Percentiles rank a stretch among this genome's conserved stretches.
Evolutionary conservation across 805 yeast species (phyloP).

Genomic region (Sungouiella blattae): DNA sequence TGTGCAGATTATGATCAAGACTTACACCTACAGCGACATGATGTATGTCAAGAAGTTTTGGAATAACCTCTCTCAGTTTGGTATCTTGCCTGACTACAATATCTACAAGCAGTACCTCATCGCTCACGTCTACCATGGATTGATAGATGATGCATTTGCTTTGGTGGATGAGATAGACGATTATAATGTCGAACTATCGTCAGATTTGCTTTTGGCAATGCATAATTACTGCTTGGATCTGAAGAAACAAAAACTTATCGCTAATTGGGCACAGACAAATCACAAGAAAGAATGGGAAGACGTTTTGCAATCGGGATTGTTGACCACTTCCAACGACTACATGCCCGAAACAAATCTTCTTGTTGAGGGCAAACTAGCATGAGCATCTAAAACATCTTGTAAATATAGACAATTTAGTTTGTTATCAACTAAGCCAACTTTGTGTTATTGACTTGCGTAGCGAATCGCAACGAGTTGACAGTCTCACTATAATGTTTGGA

Average conservation of each 20-base stretch:
- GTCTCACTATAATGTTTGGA: slow-evolving; percentile 67
- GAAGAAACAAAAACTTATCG: slow-evolving; percentile 26
- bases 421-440: slow-evolving; percentile 4
- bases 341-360: slow-evolving; percentile 28
- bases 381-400: background rate
- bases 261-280: slow-evolving; percentile 30
- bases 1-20: slow-evolving; percentile 62
- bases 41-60: slow-evolving; percentile 59
- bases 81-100: slow-evolving; percentile 48
- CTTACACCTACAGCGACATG: slow-evolving; percentile 52
- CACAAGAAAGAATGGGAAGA: slow-evolving; percentile 28
- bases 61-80: slow-evolving; percentile 52
- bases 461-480: slow-evolving; percentile 81
- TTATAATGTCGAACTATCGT: slow-evolving; percentile 42
- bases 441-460: slow-evolving; percentile 73
- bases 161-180: slow-evolving; percentile 47
- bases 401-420: slow-evolving; percentile 1
- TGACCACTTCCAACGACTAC: slow-evolving; percentile 27
- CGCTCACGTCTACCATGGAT: slow-evolving; percentile 68
- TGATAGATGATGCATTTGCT: slow-evolving; percentile 52
- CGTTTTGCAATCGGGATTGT: slow-evolving; percentile 20
- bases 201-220: slow-evolving; percentile 44
- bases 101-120: slow-evolving; percentile 59
- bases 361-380: slow-evolving; percentile 10
- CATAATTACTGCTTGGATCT: slow-evolving; percentile 41